Base-by-base conservation (phyloP, 2,329 filamentous ascomycete genomes). In the Tolypocladium guangdongense region DNA sequence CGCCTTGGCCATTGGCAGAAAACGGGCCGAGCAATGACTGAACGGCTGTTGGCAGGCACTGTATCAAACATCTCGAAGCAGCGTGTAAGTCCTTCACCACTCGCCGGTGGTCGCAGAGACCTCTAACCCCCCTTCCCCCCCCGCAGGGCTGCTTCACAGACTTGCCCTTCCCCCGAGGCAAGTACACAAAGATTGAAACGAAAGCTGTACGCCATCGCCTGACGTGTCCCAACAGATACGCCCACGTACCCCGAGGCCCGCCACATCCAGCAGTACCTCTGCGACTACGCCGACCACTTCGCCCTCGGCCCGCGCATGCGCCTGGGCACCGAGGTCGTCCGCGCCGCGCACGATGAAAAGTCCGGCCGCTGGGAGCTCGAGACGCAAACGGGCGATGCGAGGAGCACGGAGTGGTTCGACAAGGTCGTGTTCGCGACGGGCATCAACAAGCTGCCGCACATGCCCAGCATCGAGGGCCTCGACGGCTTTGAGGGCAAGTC, bases 401-500 rank as follows among this genome's bases (percentile, higher is more conserved):
- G n/a, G n/a, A 41, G 38, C n/a, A 22, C n/a, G 35, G 0, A 59
- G 12, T 55, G 57, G 49, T 69, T 71, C 45, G 71, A 73, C 61
- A 73, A 70, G 54, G 62, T 73, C 7, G 57, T 70, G 2, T 56
- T 74, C 6, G 66, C 60, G 51, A 68, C 57, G 52, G 69, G 53
- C 57, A 70, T 55, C 62, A 73, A 57, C 59, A 66, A 38, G 47
- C 60, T 52, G 37, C 68, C 72, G 0, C 62, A 64, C 7, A 62
- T 70, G 52, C 73, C 73, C 4, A 52, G 58, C 4, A 58, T 74
- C 4, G 60, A 65, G 30, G 70, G 66, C 0, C 50, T 65, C 14
- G 68, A 70, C 0, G 59, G 62, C 20, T 76, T 74, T 37, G 46
- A 66, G 72, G 72, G 10, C 58, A 63, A 2, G 57, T 71, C 4